Conservation (phyloP, 176 grass and related monocot genomes). For the Carex pumila region DNA sequence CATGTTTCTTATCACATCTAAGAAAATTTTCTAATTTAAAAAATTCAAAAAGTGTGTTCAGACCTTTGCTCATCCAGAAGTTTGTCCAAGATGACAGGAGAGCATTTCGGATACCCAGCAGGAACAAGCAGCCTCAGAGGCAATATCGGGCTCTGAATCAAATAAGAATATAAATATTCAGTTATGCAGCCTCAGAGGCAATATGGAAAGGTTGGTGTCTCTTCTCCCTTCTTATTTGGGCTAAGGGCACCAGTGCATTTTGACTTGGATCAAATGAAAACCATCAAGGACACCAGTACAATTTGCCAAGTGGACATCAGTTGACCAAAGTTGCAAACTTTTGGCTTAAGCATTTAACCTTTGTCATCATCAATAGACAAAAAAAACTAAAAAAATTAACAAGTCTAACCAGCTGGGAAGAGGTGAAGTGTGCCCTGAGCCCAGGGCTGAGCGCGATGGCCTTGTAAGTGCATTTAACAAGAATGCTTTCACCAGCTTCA, state of each 20-base stretch:
- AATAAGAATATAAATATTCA: conserved; percentile 20
- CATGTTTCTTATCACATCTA: not conserved
- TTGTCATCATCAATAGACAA: not conserved
- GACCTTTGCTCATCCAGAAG: conserved; percentile 83
- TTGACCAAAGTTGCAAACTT: not conserved
- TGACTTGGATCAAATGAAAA: not conserved
- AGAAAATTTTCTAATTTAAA: not conserved
- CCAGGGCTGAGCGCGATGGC: conserved; percentile 80
- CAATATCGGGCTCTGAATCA: conserved; percentile 75
- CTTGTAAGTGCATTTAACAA: conserved; percentile 88
- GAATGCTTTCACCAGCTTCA: conserved; percentile 41
- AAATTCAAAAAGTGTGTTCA: not conserved
- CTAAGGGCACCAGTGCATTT: not conserved
- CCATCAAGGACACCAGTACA: not conserved
- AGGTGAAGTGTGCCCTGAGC: conserved; percentile 80
- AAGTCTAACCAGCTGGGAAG: conserved; percentile 61
- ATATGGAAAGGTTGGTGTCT: too few relatives aligned
- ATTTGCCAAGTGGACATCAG: not conserved
- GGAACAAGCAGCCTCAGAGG: conserved; percentile 92
- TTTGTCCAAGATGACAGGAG: conserved; percentile 84
- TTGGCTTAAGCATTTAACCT: not conserved
- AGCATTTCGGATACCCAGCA: conserved; percentile 81
- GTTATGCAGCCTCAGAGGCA: not conserved
- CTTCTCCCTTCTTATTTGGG: not conserved
- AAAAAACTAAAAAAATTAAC: not conserved